These are phyloP conservation scores for Alopecurus myosuroides DNA, from an alignment of 176 grass and related monocot species.

Conservation along the genomic window DNA sequence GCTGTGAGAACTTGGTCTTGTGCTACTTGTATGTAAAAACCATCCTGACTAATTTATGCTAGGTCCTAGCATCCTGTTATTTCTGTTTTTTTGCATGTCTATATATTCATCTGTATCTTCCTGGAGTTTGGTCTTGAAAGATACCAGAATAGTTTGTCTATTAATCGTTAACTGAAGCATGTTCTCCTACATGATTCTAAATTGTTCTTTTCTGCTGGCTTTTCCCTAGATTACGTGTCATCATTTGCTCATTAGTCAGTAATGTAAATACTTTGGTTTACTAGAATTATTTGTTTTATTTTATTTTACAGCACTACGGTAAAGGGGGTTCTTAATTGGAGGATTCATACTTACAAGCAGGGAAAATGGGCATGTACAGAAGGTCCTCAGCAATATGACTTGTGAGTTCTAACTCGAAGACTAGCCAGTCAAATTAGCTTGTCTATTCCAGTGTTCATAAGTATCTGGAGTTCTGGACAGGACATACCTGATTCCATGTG, in stretches of 20 bases:
- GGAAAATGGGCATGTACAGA: background rate
- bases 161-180: background rate
- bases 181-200: background rate
- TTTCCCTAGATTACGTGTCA: background rate
- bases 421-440: background rate
- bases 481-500: background rate
- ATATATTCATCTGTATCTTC: background rate
- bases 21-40: background rate
- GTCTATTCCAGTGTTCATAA: background rate
- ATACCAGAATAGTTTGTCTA: background rate
- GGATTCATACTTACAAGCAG: background rate
- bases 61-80: background rate
- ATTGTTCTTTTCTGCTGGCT: background rate
- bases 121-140: background rate
- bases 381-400: background rate
- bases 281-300: background rate
- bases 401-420: background rate
- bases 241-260: background rate
- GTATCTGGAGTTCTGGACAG: background rate
- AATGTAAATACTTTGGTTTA: background rate
- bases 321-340: background rate
- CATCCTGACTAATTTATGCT: background rate
- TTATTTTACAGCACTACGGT: background rate
- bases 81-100: background rate
- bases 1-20: background rate